A percentile compares a stretch with the other conserved stretches of the same genome.
These are phyloP conservation scores for Yamadazyma trypodendri DNA, from an alignment of 1,139 yeast species.

Conservation along the genomic window DNA sequence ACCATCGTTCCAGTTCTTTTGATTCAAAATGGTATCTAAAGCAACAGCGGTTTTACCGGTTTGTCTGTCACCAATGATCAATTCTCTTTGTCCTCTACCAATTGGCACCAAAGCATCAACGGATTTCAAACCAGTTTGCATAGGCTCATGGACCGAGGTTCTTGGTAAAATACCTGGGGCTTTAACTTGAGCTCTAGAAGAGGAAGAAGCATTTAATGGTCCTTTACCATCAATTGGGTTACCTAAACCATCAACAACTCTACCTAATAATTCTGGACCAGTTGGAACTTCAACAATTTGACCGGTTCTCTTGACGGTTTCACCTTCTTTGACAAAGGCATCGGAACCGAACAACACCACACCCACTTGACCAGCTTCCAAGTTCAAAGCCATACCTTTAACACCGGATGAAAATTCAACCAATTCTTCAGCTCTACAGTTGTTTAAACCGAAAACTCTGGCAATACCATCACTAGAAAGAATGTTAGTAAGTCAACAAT, in stretches of 20 bases:
- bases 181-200: conserved; percentile 96
- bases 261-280: conserved; percentile 97
- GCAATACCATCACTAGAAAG: conserved; percentile 97
- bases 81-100: conserved; percentile 99
- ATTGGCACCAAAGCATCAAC: conserved; percentile 99
- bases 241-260: conserved; percentile 99
- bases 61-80: conserved; percentile 99
- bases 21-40: conserved; percentile 96
- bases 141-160: conserved; percentile 97
- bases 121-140: conserved; percentile 99
- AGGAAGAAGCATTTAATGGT: conserved; percentile 83
- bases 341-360: conserved; percentile 99
- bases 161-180: conserved; percentile 99
- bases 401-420: conserved; percentile 99
- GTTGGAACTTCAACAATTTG: conserved; percentile 99
- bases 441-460: conserved; percentile 99
- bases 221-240: conserved; percentile 99
- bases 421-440: conserved; percentile 99
- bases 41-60: conserved; percentile 99
- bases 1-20: conserved; percentile 98
- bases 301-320: conserved; percentile 99
- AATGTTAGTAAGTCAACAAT: conserved; percentile 14
- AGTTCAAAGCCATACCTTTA: conserved; percentile 99
- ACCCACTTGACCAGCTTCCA: conserved; percentile 99
- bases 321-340: conserved; percentile 98